Percentiles rank a stretch among this genome's conserved stretches.
Evolutionary conservation across 306 rosid species (phyloP).

Genomic region (Prunus armeniaca): DNA sequence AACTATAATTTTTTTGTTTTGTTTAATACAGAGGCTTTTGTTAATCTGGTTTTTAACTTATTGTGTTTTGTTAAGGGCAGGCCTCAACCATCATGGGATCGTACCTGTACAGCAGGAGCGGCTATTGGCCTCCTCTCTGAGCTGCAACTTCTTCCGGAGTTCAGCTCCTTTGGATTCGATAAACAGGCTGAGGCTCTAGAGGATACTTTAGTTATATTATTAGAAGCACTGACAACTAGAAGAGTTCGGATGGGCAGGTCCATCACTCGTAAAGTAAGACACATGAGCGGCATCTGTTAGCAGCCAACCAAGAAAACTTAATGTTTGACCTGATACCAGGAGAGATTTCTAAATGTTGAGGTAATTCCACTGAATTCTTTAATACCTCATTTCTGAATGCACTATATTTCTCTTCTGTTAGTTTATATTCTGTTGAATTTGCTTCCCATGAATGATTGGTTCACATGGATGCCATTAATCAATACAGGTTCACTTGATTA

Average conservation of each 20-base stretch:
- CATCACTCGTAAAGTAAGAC: conserved; percentile 73
- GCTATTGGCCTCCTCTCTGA: conserved; percentile 73
- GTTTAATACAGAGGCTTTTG: background rate
- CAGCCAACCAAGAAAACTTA: conserved; percentile 1
- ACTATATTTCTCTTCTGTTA: background rate
- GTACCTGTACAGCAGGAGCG: conserved; percentile 93
- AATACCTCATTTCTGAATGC: background rate
- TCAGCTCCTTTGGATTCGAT: conserved; percentile 50
- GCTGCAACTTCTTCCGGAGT: conserved; percentile 62
- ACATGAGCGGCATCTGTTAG: conserved; percentile 42
- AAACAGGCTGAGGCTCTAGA: conserved; percentile 68
- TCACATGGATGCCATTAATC: background rate
- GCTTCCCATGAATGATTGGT: background rate
- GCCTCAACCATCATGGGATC: conserved; percentile 98
- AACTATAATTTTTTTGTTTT: conserved; percentile 13
- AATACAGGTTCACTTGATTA: background rate
- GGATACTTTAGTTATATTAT: conserved; percentile 49
- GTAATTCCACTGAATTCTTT: conserved; percentile 4
- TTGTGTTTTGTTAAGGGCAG: conserved; percentile 37
- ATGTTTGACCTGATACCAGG: background rate
- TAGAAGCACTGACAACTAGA: conserved; percentile 74
- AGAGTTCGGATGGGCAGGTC: conserved; percentile 97
- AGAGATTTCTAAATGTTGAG: conserved; percentile 3
- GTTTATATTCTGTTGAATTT: background rate
- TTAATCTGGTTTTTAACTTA: conserved; percentile 15